Evolutionary conservation across 768 basidiomycete genomes (phyloP).

Genomic region (Pleurotus cornucopiae): DNA sequence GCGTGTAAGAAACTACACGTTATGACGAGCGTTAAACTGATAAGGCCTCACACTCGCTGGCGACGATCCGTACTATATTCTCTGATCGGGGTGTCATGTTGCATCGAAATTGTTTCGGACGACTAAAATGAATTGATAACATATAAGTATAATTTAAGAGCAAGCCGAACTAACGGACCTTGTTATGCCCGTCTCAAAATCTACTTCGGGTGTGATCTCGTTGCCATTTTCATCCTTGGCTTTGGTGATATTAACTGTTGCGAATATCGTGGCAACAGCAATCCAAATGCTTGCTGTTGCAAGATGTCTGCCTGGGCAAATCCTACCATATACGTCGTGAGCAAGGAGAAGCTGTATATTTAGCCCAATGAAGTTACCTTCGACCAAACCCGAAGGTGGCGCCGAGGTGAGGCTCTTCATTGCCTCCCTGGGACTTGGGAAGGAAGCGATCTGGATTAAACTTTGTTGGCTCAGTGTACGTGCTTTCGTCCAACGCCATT

Average conservation of each 20-base stretch:
- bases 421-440: conserved; percentile 12
- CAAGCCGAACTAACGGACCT: conserved; percentile 19
- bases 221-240: conserved; percentile 36
- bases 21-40: too few relatives aligned
- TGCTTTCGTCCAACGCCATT: not conserved
- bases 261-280: conserved; percentile 37
- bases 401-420: conserved; percentile 20
- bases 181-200: conserved; percentile 39
- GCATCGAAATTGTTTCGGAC: too few relatives aligned
- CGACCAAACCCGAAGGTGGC: conserved; percentile 22
- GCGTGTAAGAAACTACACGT: too few relatives aligned
- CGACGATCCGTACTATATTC: too few relatives aligned
- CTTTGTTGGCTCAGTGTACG: not conserved
- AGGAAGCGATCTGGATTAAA: conserved; percentile 7
- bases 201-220: conserved; percentile 32
- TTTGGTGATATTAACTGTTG: conserved; percentile 40
- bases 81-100: too few relatives aligned
- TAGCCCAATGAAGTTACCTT: not conserved
- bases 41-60: too few relatives aligned
- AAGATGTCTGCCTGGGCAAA: conserved; percentile 53
- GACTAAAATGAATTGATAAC: too few relatives aligned
- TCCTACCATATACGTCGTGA: conserved; percentile 22
- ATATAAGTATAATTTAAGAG: too few relatives aligned
- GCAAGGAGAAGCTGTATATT: not conserved
- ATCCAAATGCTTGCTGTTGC: conserved; percentile 45